Evolutionary conservation across 768 basidiomycete genomes (phyloP).

Genomic region (Russula virescens): DNA sequence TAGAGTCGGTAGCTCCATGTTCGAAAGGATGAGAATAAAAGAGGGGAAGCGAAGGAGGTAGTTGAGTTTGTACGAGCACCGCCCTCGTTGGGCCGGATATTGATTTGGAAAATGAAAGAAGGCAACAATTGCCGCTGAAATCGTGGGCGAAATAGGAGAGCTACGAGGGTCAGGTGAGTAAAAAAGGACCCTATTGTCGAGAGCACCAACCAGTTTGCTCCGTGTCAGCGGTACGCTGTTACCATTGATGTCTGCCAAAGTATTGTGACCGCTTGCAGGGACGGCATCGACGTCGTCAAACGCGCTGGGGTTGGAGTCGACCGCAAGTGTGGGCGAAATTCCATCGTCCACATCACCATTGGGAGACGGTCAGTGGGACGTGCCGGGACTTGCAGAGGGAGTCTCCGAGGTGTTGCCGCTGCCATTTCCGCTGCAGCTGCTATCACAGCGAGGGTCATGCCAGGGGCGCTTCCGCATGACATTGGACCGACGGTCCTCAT

Average conservation of each 20-base stretch:
- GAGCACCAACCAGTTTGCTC: conserved; percentile 49
- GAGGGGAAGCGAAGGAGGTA: neutral
- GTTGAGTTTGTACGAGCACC: conserved; percentile 2
- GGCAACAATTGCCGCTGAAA: conserved; percentile 3
- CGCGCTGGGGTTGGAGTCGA: conserved; percentile 44
- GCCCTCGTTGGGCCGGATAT: conserved; percentile 4
- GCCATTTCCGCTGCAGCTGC: conserved; percentile 23
- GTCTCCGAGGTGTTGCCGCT: conserved; percentile 51
- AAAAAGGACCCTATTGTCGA: conserved; percentile 33
- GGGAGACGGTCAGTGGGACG: conserved; percentile 69
- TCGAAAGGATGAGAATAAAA: neutral
- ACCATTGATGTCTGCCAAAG: conserved; percentile 27
- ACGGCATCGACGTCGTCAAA: conserved; percentile 15
- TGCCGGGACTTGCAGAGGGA: conserved; percentile 69
- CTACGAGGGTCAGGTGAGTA: neutral
- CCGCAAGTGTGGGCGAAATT: conserved; percentile 57
- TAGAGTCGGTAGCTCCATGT: conserved; percentile 40
- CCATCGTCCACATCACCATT: conserved; percentile 37
- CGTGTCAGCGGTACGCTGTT: conserved; percentile 29
- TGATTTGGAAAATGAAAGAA: conserved; percentile 1
- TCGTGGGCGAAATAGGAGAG: conserved; percentile 8
- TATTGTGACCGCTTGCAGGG: conserved; percentile 45
- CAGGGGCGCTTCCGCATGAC: conserved; percentile 83
- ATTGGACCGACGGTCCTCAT: conserved; percentile 94
- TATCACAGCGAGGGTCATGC: conserved; percentile 67